Percentiles rank a stretch among this genome's conserved stretches.
Evolutionary conservation across 192 early-diverging fungal species (phyloP).

Genomic region (Coemansia erecta): DNA sequence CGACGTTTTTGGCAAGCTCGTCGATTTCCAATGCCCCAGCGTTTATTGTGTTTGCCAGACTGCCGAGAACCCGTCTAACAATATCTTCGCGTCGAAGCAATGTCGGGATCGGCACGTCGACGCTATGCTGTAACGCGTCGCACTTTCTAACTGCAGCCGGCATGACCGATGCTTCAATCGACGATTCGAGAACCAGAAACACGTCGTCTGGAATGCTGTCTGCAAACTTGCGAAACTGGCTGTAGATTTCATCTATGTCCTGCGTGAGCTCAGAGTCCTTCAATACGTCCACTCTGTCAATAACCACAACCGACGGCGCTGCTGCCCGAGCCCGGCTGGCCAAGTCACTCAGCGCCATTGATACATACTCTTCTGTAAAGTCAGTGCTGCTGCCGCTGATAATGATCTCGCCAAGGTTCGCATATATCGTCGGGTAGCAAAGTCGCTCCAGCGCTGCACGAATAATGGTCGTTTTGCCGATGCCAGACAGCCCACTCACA

Average conservation of each 20-base stretch:
- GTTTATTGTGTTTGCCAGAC: not conserved
- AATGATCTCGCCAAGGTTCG: constrained; percentile 27
- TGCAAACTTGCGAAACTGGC: constrained; percentile 22
- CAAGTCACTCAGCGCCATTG: constrained; percentile 26
- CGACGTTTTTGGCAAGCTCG: constrained; percentile 17
- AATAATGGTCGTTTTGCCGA: constrained; percentile 36
- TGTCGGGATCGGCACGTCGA: constrained; percentile 16
- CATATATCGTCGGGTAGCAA: constrained; percentile 15
- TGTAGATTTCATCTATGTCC: constrained; percentile 9
- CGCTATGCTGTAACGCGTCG: constrained; percentile 21
- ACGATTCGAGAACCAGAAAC: constrained; percentile 38
- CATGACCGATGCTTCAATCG: constrained; percentile 16
- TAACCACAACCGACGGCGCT: constrained; percentile 26
- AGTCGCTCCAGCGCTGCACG: constrained; percentile 13
- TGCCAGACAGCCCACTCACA: constrained; percentile 25
- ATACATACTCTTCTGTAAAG: constrained; percentile 26
- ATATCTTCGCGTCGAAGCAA: constrained; percentile 28
- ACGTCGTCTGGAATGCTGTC: constrained; percentile 21
- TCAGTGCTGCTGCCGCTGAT: constrained; percentile 32
- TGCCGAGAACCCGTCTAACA: not conserved
- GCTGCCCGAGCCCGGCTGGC: constrained; percentile 13
- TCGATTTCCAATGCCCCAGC: not conserved
- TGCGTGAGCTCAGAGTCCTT: constrained; percentile 24
- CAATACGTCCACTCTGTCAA: constrained; percentile 27
- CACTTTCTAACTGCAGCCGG: constrained; percentile 20